These are phyloP conservation scores for Aspergillus chevalieri DNA, from an alignment of 2,329 filamentous ascomycete genomes.

Conservation along the genomic window DNA sequence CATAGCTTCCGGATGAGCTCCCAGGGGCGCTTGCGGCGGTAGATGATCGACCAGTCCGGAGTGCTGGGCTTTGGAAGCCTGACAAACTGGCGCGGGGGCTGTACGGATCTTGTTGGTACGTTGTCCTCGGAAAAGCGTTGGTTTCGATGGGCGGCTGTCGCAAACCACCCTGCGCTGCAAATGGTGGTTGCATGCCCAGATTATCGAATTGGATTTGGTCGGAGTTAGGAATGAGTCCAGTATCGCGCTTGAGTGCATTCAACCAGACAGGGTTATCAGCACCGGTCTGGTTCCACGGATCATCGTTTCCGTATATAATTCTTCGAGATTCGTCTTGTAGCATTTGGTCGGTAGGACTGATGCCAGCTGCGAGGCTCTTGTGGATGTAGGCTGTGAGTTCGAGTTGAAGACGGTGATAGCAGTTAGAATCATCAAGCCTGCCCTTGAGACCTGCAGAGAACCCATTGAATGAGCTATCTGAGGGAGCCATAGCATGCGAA, in stretches of 20 bases:
- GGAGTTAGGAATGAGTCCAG: conserved; percentile 31
- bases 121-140: conserved; percentile 20
- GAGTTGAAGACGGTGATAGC: conserved; percentile 35
- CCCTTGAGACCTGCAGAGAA: background rate
- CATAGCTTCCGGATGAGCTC: conserved; percentile 30
- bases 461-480: conserved; percentile 1
- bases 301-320: conserved; percentile 29
- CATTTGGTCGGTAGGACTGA: conserved; percentile 32
- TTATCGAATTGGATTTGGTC: conserved; percentile 31
- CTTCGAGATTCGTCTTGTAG: conserved; percentile 31
- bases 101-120: conserved; percentile 18
- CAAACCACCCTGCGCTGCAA: conserved; percentile 33
- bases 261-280: conserved; percentile 44
- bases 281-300: conserved; percentile 40
- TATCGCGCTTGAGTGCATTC: conserved; percentile 39
- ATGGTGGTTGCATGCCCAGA: conserved; percentile 39
- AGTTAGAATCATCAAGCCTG: conserved; percentile 31
- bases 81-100: conserved; percentile 22
- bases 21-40: conserved; percentile 29
- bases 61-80: conserved; percentile 28
- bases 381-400: conserved; percentile 37
- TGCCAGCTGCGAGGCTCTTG: conserved; percentile 26
- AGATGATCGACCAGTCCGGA: conserved; percentile 28
- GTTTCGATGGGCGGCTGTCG: conserved; percentile 28
- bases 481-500: conserved; percentile 7